Conservation (phyloP, 768 basidiomycete species). For the Phaffia tasmanica region DNA sequence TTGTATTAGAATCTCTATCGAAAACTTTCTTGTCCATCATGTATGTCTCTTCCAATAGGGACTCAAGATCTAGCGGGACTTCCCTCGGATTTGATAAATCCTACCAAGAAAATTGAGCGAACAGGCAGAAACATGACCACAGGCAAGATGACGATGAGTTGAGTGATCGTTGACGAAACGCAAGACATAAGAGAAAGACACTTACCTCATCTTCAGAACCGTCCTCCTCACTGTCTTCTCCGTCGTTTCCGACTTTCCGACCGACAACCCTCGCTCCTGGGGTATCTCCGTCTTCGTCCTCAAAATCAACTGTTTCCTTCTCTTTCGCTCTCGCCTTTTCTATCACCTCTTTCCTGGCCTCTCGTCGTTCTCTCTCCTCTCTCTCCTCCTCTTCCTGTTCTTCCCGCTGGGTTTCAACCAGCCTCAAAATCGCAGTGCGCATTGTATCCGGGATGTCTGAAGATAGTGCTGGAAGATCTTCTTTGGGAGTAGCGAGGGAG, state of each 20-base stretch:
- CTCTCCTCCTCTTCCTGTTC: slow-evolving; percentile 42
- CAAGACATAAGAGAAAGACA: slow-evolving; percentile 19
- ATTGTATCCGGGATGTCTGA: slow-evolving; percentile 3
- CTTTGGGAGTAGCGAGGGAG: background rate
- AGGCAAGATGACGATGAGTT: slow-evolving; percentile 4
- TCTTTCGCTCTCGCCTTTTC: slow-evolving; percentile 27
- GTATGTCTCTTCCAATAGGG: slow-evolving; percentile 65
- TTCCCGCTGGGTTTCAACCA: slow-evolving; percentile 34
- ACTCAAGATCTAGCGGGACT: slow-evolving; percentile 40
- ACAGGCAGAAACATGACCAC: slow-evolving; percentile 28
- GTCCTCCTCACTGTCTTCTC: slow-evolving; percentile 23
- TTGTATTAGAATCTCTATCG: slow-evolving; percentile 59
- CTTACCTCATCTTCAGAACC: slow-evolving; percentile 39
- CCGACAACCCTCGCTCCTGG: background rate
- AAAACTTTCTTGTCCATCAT: slow-evolving; percentile 63
- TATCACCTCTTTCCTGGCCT: slow-evolving; percentile 25
- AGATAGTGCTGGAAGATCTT: background rate
- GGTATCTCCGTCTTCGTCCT: slow-evolving; percentile 20
- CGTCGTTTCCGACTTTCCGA: slow-evolving; percentile 16
- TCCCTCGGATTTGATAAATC: background rate
- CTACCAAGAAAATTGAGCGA: background rate
- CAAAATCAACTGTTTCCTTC: slow-evolving; percentile 8
- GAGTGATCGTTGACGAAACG: background rate
- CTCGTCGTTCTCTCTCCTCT: slow-evolving; percentile 33
- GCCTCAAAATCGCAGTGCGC: background rate